Conservation (phyloP, 2,329 filamentous ascomycete genomes). For the Fusarium sp. region DNA sequence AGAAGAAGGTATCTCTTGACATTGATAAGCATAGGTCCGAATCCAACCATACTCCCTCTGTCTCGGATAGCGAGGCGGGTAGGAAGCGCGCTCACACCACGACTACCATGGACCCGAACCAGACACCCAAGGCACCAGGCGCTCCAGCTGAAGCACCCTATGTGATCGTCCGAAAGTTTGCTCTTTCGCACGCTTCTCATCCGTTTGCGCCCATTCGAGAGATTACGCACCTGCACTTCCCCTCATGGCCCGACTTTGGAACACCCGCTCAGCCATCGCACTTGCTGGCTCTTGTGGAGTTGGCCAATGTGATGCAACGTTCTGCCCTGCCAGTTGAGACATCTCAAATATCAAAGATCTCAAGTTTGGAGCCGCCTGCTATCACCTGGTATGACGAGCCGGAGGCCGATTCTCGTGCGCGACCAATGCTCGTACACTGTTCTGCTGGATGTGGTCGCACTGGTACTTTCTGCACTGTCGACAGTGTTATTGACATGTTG, state of each 20-base stretch:
- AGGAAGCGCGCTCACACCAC: conserved; percentile 68
- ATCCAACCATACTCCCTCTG: conserved; percentile 47
- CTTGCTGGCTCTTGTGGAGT: conserved; percentile 87
- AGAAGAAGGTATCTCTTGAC: conserved; percentile 84
- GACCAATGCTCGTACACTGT: conserved; percentile 92
- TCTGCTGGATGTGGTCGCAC: conserved; percentile 96
- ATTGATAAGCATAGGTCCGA: conserved; percentile 65
- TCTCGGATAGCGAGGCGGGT: conserved; percentile 53
- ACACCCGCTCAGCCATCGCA: conserved; percentile 90
- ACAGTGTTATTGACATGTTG: conserved; percentile 95
- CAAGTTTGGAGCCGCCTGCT: conserved; percentile 48
- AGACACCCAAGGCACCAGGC: conserved; percentile 47
- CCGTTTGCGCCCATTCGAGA: conserved; percentile 91
- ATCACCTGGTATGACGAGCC: conserved; percentile 70
- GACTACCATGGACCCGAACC: conserved; percentile 55
- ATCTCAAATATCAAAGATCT: conserved; percentile 50
- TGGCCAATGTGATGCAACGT: conserved; percentile 80
- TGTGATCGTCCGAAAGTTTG: conserved; percentile 88
- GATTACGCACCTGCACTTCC: conserved; percentile 94
- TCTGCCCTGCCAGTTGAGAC: conserved; percentile 63
- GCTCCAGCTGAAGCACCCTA: conserved; percentile 71
- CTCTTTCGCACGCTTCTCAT: conserved; percentile 78
- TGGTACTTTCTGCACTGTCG: conserved; percentile 95
- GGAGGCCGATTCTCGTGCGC: conserved; percentile 61
- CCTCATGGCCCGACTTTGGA: conserved; percentile 97